phyloP scores from a whole-genome alignment of 179 eudicot species.

The Drosera spatulata region DNA sequence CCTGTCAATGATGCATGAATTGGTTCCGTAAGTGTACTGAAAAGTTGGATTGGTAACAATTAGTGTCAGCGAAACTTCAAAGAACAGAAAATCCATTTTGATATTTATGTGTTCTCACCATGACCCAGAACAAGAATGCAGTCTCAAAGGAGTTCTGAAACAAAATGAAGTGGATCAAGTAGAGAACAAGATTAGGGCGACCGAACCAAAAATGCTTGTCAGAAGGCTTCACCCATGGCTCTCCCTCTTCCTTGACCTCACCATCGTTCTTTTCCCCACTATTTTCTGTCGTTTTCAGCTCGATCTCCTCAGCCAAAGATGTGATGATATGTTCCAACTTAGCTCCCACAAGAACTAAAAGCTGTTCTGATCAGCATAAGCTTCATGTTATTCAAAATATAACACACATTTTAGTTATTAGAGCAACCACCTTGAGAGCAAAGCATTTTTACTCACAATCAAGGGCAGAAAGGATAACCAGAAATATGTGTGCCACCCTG shows the following conservation, averaged over 20 bases:
- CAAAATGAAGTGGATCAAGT: constrained; percentile 88
- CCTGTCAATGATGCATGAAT: constrained; percentile 75
- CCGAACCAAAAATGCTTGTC: constrained; percentile 84
- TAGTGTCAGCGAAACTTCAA: neutral
- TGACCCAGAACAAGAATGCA: constrained; percentile 90
- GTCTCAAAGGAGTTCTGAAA: constrained; percentile 92
- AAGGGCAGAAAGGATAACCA: constrained; percentile 83
- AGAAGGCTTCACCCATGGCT: constrained; percentile 46
- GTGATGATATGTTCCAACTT: constrained; percentile 73
- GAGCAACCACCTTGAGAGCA: neutral
- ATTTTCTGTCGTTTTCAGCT: constrained; percentile 15
- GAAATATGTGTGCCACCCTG: constrained; percentile 88
- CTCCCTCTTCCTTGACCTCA: constrained; percentile 19
- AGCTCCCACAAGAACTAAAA: constrained; percentile 80
- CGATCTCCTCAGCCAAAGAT: constrained; percentile 59
- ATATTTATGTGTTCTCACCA: constrained; percentile 34
- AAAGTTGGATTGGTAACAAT: neutral
- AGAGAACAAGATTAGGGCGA: constrained; percentile 54
- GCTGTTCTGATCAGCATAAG: constrained; percentile 22
- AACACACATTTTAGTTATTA: neutral
- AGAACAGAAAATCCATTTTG: neutral
- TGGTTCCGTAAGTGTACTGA: constrained; percentile 70
- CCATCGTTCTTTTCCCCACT: constrained; percentile 5
- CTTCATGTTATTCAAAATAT: neutral
- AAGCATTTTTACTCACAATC: constrained; percentile 36